Conservation (phyloP, 352 stramenopile species). For the Phytophthora fragariae region DNA sequence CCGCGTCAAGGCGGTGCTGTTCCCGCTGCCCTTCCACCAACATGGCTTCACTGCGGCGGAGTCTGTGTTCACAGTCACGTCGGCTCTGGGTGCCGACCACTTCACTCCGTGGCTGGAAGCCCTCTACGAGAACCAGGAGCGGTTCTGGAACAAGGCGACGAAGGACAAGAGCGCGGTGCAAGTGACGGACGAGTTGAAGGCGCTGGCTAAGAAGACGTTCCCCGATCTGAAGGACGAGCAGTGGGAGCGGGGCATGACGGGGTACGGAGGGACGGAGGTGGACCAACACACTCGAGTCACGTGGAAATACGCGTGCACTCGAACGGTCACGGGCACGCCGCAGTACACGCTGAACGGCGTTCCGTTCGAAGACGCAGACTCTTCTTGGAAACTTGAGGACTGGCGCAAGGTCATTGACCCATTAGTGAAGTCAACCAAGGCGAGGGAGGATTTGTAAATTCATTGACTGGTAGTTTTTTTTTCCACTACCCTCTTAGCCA, state of each 20-base stretch:
- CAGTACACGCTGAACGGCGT: slow-evolving; percentile 86
- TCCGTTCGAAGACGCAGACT: slow-evolving; percentile 57
- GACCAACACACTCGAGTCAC: slow-evolving; percentile 58
- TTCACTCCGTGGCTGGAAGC: slow-evolving; percentile 73
- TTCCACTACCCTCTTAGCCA: neutral
- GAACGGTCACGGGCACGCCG: slow-evolving; percentile 71
- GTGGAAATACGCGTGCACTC: slow-evolving; percentile 83
- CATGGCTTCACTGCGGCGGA: slow-evolving; percentile 73
- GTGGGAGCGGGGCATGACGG: slow-evolving; percentile 75
- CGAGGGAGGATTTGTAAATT: slow-evolving; percentile 5
- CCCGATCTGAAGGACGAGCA: slow-evolving; percentile 56
- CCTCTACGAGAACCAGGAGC: slow-evolving; percentile 78
- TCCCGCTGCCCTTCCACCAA: slow-evolving; percentile 77
- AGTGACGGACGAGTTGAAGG: slow-evolving; percentile 62
- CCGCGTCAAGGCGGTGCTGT: slow-evolving; percentile 69
- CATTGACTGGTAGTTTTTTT: neutral
- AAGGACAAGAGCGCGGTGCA: slow-evolving; percentile 71
- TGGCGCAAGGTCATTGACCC: slow-evolving; percentile 64
- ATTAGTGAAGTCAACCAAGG: slow-evolving; percentile 32
- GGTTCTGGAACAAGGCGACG: slow-evolving; percentile 76
- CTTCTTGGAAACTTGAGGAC: slow-evolving; percentile 63
- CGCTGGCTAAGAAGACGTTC: slow-evolving; percentile 70
- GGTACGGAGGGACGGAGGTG: slow-evolving; percentile 69
- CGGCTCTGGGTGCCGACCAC: slow-evolving; percentile 51
- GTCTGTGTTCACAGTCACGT: slow-evolving; percentile 66